A percentile compares a stretch with the other conserved stretches of the same genome.
Conservation (phyloP, 2,329 filamentous ascomycete genomes). For the Diaporthe humulicola region DNA sequence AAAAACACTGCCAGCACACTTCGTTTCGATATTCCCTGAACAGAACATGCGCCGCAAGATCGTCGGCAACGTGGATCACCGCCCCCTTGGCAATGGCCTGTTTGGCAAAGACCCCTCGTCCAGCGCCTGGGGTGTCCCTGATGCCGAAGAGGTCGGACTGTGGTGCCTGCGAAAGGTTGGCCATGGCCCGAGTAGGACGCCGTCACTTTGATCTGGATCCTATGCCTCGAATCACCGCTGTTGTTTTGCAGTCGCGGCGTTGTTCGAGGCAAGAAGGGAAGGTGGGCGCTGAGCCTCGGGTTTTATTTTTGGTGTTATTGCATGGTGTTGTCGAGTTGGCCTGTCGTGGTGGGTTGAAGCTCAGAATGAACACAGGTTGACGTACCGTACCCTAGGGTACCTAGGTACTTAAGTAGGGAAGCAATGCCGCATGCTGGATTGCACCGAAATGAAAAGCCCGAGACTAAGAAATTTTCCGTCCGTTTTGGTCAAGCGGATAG, state of each 20-base stretch:
- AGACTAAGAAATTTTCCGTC: constrained; percentile 11
- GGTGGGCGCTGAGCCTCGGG: neutral
- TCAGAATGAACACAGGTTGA: neutral
- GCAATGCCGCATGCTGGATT: neutral
- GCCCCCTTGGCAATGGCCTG: constrained; percentile 4
- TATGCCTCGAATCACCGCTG: neutral
- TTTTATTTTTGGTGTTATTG: neutral
- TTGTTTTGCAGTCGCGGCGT: neutral
- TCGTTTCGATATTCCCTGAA: constrained; percentile 38
- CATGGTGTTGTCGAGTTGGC: constrained; percentile 4
- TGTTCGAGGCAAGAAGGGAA: neutral
- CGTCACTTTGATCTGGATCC: neutral
- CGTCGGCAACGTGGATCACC: constrained; percentile 7
- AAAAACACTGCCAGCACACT: constrained; percentile 39
- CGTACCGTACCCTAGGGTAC: no score
- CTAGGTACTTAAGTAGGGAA: no score
- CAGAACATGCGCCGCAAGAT: constrained; percentile 36
- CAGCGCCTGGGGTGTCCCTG: constrained; percentile 32
- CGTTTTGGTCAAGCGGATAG: constrained; percentile 27
- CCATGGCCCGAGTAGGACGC: neutral
- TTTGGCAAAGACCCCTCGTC: constrained; percentile 32
- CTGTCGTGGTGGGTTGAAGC: neutral
- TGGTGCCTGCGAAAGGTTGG: neutral
- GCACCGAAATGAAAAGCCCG: neutral
- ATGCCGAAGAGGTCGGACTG: constrained; percentile 17